Base-by-base conservation (phyloP, 2,329 filamentous ascomycete species). In the Drechmeria coniospora region DNA sequence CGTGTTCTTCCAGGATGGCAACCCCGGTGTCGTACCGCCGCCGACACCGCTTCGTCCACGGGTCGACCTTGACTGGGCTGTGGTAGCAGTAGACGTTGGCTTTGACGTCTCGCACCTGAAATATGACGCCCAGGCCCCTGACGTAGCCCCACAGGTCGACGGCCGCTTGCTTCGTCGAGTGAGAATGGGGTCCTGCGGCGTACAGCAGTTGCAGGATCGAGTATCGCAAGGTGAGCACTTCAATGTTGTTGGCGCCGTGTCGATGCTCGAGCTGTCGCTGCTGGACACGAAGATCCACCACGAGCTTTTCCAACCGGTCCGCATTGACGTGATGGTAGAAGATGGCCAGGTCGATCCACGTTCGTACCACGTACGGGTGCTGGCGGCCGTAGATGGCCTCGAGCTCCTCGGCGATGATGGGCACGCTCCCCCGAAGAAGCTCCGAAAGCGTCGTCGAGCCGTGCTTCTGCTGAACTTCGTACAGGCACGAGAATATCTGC, bases 401-500 rank as follows among this genome's bases (percentile, higher is more conserved):
- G 12, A 60, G 38, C 34, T 60, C 57, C 27, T 60, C 56, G 2
- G 56, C 54, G 32, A 60, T 51, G 2, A 50, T 49, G 2, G 56
- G 51, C 20, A 54, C 48, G 27, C 54, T 56, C 21, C 43, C 47
- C 54, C 55, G 57, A 2, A 60, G 40, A 9, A 60, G 38, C 28
- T 60, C 55, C 5, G 57, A 60, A n/a, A 60, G 39, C 7, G 52
- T 57, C 3, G 38, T 39, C 6, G 57, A 45, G 3, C 57, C 57
- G 32, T 60, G 56, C 23, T 58, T 59, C 32, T 60, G 57, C 31
- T 59, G 55, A 5, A 60, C 51, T 21, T 60, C 55, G 36, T 60
- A 60, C 15, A 60, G 32, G 22, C 53, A 54, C 10, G 45, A 48
- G 30, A 60, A 59, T 3, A 59, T 57, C 29, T 53, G 52, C 6